Evolutionary conservation across 1,284 basidiomycete genomes (phyloP).

Genomic region (Moesziomyces globuligerus): DNA sequence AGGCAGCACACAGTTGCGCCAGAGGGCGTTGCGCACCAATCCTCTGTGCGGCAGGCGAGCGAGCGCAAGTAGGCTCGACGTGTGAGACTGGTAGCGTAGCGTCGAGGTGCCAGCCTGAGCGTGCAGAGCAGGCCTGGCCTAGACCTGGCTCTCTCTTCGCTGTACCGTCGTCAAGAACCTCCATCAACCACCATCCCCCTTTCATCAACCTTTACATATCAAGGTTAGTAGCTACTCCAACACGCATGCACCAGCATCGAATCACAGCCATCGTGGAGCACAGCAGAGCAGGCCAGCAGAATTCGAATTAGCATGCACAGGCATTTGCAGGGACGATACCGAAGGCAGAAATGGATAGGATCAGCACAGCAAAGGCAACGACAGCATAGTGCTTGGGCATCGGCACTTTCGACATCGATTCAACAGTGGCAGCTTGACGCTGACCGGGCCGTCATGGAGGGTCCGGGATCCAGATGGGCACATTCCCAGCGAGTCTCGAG

Average conservation of each 20-base stretch:
- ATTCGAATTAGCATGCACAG: neutral
- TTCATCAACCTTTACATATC: conserved; percentile 41
- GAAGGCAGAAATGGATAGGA: neutral
- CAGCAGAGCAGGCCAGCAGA: neutral
- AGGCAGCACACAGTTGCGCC: too few relatives aligned
- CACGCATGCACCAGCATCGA: conserved; percentile 2
- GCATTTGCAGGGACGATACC: too few relatives aligned
- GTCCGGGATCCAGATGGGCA: too few relatives aligned
- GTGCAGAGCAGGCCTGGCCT: neutral
- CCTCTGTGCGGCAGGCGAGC: too few relatives aligned
- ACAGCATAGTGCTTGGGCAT: conserved; percentile 1
- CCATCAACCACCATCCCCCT: conserved; percentile 31
- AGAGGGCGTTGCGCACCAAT: too few relatives aligned
- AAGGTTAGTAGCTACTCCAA: conserved; percentile 29
- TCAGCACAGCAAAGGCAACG: neutral
- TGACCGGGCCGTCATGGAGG: too few relatives aligned
- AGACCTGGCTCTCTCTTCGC: neutral
- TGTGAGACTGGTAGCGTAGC: neutral
- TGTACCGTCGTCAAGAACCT: conserved; percentile 11
- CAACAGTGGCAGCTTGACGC: neutral
- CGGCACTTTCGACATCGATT: too few relatives aligned
- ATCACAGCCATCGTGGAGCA: conserved; percentile 1
- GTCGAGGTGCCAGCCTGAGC: too few relatives aligned
- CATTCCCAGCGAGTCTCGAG: too few relatives aligned
- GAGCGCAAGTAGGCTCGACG: too few relatives aligned